Conservation (phyloP, 257 asterid genomes). For the Handroanthus guayacan region DNA sequence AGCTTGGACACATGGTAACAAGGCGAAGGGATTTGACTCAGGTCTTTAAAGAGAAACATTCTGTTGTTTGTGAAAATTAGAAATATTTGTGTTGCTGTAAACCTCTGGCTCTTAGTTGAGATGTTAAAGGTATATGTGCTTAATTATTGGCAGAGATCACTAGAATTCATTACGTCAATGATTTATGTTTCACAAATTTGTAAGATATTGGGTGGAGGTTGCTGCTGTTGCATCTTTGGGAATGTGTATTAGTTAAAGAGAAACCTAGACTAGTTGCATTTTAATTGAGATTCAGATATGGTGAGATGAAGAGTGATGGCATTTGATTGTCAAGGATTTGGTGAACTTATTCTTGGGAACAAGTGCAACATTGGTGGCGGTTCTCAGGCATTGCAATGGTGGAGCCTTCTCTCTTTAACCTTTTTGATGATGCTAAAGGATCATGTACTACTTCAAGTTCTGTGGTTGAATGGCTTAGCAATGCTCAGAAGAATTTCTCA, state of each 20-base stretch:
- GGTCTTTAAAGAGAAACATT: neutral
- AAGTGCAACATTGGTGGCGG: neutral
- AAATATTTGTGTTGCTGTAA: neutral
- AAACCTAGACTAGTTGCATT: neutral
- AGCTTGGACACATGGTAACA: neutral
- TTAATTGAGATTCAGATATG: neutral
- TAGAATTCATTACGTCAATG: neutral
- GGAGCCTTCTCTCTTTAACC: neutral
- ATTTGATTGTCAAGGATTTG: neutral
- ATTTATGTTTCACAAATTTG: neutral
- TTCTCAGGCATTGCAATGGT: neutral
- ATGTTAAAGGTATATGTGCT: neutral
- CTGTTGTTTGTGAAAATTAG: neutral
- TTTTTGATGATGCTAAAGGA: neutral
- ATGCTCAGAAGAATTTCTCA: neutral
- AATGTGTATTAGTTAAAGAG: neutral
- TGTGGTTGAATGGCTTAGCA: neutral
- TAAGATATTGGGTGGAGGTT: neutral
- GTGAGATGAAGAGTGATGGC: neutral
- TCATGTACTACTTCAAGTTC: neutral
- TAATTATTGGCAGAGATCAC: neutral
- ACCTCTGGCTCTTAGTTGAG: neutral
- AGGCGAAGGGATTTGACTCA: constrained; percentile 10
- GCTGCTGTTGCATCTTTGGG: neutral
- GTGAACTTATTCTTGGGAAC: constrained; percentile 1